phyloP scores from a whole-genome alignment of 148 eudicot genomes.

The Rhododendron henanense region DNA sequence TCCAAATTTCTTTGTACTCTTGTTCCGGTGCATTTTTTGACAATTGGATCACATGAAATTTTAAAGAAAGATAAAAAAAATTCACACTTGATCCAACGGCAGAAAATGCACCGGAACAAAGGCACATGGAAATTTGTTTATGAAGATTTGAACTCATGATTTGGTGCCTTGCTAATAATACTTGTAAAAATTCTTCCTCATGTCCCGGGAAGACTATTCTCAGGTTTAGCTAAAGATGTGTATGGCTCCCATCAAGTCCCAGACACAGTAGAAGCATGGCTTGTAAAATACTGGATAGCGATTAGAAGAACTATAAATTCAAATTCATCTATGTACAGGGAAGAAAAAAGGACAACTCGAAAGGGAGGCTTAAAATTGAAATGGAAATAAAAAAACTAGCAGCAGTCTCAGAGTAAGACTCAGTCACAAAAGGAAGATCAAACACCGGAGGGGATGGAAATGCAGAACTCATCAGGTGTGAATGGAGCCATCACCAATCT shows the following conservation, averaged over 20 bases:
- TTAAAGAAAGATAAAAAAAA: too few species aligned
- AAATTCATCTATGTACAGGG: background rate
- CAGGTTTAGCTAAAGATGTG: background rate
- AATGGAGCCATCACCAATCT: background rate
- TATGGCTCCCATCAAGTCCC: background rate
- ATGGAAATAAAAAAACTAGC: background rate
- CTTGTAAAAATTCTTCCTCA: background rate
- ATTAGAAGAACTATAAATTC: background rate
- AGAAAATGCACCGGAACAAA: background rate
- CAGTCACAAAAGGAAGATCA: background rate
- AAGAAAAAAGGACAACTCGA: background rate
- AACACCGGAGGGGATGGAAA: background rate
- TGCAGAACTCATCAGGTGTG: background rate
- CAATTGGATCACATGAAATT: background rate
- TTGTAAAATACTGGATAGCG: background rate
- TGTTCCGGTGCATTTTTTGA: background rate
- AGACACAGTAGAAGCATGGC: background rate
- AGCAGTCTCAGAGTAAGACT: background rate
- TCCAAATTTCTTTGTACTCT: background rate
- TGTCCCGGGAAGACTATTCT: background rate
- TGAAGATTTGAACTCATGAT: background rate
- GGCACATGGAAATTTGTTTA: background rate
- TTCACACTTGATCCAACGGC: too few species aligned
- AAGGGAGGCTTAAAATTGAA: background rate
- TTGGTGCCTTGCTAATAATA: background rate